Base-by-base conservation (phyloP, 208 protist species). In the Angomonas ambiguus region DNA sequence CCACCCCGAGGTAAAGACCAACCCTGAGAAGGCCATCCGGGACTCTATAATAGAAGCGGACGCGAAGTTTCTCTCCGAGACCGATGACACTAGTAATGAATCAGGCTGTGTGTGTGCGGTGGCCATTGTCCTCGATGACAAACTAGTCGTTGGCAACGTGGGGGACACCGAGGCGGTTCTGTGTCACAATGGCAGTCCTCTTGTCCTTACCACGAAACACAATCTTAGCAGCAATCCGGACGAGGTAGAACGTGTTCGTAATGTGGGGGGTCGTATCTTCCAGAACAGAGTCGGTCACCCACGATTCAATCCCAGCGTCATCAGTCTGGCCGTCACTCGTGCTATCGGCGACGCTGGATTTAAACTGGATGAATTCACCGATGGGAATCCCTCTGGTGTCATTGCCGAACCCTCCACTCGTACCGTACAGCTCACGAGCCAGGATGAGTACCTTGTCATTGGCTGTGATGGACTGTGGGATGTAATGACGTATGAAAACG, bases 301-400 rank as follows among this genome's bases (percentile, higher is more conserved):
- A 22, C 88, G 88, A 38, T 94, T 93, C 65, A 96, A 94, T 62
- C 91, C 91, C 24, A 82, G 80, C 27, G 80, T 96, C 6, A 74
- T 92, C 33, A 96, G 83, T 71, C 79, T 98, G 13, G 94, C 90
- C 33, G 82, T 98, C 30, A 96, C 88, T 0, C 85, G 97, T 32
- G 94, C 95, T 20, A 92, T 98, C 62, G 97, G 97, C n/a, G 97
- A 98, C 76, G 94, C 94, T 30, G 83, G 76, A 24, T 98, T 97
- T 71, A 96, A 96, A 72, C 72, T 92, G 58, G 80, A 82, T 13
- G 77, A 88, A 63, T 92, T 86, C 71, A 91, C 90, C 1, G 82
- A 92, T 61, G 87, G 83, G 11, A 91, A 89, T 65, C 80, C 78
- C 4, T 92, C 85, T 11, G 87, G 83, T 8, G 79, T 96, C 34